phyloP scores from a whole-genome alignment of 2,329 filamentous ascomycete genomes.

The Paraphoma sp. region DNA sequence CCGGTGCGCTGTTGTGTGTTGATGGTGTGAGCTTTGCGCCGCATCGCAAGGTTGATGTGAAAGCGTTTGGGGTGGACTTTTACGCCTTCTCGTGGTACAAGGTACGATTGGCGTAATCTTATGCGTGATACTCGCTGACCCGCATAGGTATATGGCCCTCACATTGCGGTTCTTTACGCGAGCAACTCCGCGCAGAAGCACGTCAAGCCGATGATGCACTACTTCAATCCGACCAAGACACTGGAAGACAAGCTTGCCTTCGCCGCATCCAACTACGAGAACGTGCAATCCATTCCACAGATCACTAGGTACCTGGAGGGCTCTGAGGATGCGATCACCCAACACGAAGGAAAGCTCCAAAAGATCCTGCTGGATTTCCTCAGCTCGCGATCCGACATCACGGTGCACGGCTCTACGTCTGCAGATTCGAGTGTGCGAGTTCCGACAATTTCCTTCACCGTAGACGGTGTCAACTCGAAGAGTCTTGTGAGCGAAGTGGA shows the following conservation, averaged over 20 bases:
- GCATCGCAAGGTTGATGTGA: conserved; percentile 73
- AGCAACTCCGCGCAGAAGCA: conserved; percentile 62
- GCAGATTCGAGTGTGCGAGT: conserved; percentile 60
- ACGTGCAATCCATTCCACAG: conserved; percentile 66
- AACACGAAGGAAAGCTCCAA: conserved; percentile 69
- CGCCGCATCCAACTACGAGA: conserved; percentile 74
- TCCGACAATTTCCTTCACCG: conserved; percentile 71
- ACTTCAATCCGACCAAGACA: conserved; percentile 67
- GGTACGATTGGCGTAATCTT: conserved; percentile 29
- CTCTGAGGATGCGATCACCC: conserved; percentile 52
- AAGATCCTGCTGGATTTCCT: conserved; percentile 66
- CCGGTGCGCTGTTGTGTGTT: conserved; percentile 69
- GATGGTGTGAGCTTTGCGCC: conserved; percentile 81
- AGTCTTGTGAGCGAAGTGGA: conserved; percentile 69
- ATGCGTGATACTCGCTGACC: neutral
- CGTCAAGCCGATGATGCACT: conserved; percentile 68
- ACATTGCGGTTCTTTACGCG: conserved; percentile 74
- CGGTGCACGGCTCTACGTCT: conserved; percentile 64
- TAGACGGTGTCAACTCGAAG: conserved; percentile 63
- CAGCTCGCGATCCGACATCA: conserved; percentile 58
- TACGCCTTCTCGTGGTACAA: conserved; percentile 87
- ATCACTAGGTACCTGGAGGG: conserved; percentile 67
- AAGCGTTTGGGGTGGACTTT: conserved; percentile 73
- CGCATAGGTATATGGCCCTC: conserved; percentile 71
- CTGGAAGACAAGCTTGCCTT: conserved; percentile 73